Conservation (phyloP, 2,329 filamentous ascomycete genomes). For the Colletotrichum costaricense region DNA sequence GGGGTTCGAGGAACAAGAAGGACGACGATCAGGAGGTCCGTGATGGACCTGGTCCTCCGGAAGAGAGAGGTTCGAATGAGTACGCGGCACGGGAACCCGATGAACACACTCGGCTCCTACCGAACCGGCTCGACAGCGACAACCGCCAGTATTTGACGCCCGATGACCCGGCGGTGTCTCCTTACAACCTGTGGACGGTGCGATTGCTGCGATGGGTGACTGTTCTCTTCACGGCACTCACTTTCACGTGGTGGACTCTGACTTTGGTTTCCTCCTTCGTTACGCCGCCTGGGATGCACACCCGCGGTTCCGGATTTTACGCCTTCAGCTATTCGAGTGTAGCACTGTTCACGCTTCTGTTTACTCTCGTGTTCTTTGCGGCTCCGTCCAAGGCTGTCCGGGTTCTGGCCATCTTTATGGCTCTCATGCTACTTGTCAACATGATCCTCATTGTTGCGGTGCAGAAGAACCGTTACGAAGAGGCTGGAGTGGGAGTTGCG, state of each 20-base stretch:
- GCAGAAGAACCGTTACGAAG: slow-evolving; percentile 79
- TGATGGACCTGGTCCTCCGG: slow-evolving; percentile 40
- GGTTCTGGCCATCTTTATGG: slow-evolving; percentile 76
- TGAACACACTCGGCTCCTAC: slow-evolving; percentile 75
- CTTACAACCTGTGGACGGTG: slow-evolving; percentile 95
- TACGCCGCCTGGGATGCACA: slow-evolving; percentile 87
- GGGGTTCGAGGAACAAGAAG: slow-evolving; percentile 32
- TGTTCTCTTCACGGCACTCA: slow-evolving; percentile 78
- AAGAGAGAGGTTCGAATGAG: slow-evolving; percentile 21
- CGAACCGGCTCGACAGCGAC: slow-evolving; percentile 69
- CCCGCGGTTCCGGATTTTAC: slow-evolving; percentile 91
- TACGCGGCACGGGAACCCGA: slow-evolving; percentile 46
- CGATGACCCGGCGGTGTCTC: slow-evolving; percentile 72
- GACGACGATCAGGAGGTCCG: slow-evolving; percentile 40
- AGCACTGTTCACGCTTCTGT: slow-evolving; percentile 79
- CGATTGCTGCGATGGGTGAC: slow-evolving; percentile 83
- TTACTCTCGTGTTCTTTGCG: slow-evolving; percentile 87
- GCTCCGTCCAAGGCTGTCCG: slow-evolving; percentile 84
- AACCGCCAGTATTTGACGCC: slow-evolving; percentile 46
- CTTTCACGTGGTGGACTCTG: slow-evolving; percentile 92
- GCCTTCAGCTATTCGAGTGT: slow-evolving; percentile 86
- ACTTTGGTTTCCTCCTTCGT: slow-evolving; percentile 91
- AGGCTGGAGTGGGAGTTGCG: slow-evolving; percentile 90
- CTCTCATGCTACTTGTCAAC: slow-evolving; percentile 76
- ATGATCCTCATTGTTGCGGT: slow-evolving; percentile 84